A percentile compares a stretch with the other conserved stretches of the same genome.
These are phyloP conservation scores for Diaporthe destruens DNA, from an alignment of 2,329 filamentous ascomycete genomes.

Conservation along the genomic window DNA sequence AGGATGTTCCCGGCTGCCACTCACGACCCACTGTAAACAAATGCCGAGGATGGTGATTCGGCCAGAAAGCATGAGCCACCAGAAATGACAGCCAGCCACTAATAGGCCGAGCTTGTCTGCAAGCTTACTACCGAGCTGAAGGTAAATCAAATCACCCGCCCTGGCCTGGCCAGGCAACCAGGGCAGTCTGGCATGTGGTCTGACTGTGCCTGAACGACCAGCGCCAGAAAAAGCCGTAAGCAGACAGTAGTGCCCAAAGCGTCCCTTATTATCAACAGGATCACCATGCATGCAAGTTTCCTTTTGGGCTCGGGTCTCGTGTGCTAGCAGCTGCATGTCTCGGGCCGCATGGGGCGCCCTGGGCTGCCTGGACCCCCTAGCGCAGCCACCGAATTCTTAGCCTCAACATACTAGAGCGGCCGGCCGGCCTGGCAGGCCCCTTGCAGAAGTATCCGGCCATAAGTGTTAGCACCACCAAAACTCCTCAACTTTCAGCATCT, in stretches of 20 bases:
- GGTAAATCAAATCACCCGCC: neutral
- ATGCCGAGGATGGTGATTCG: neutral
- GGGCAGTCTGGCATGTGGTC: neutral
- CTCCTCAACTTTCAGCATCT: too few species aligned
- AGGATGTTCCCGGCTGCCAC: conserved; percentile 12
- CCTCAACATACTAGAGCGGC: neutral
- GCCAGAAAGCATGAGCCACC: neutral
- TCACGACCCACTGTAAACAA: neutral
- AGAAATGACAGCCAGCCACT: neutral
- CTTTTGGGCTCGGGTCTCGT: neutral
- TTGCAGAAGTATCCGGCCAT: too few species aligned
- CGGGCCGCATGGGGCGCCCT: conserved; percentile 3
- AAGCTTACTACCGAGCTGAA: conserved; percentile 6
- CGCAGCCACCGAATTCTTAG: conserved; percentile 1
- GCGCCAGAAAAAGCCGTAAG: conserved; percentile 10
- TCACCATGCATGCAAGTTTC: conserved; percentile 13
- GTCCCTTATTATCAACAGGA: conserved; percentile 3
- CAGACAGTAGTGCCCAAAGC: neutral
- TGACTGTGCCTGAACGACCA: conserved; percentile 22
- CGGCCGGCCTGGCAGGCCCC: neutral
- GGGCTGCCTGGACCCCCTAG: neutral
- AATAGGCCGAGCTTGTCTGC: neutral
- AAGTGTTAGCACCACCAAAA: too few species aligned
- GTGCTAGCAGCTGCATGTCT: neutral
- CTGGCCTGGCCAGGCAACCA: too few species aligned